A percentile compares a stretch with the other conserved stretches of the same genome.
These are phyloP conservation scores for Salvia splendens DNA, from an alignment of 257 asterid species.

Conservation along the genomic window DNA sequence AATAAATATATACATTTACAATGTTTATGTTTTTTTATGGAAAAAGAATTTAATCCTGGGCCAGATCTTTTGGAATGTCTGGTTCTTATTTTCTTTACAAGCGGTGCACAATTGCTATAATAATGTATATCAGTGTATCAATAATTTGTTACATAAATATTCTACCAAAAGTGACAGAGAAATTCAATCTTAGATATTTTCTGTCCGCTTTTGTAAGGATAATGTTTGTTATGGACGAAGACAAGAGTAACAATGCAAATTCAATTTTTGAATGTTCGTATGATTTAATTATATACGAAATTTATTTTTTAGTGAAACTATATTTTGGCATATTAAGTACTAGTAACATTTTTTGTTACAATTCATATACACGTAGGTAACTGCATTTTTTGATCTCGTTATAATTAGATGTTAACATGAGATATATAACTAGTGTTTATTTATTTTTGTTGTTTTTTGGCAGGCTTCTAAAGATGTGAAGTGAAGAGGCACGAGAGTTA, in stretches of 20 bases:
- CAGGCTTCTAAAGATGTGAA: slow-evolving; percentile 45
- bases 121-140: slow-evolving; percentile 4
- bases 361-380: too few relatives aligned
- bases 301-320: too few relatives aligned
- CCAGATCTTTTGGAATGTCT: not conserved
- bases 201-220: too few relatives aligned
- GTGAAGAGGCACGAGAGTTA: slow-evolving; percentile 15
- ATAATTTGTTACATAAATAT: not conserved
- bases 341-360: too few relatives aligned
- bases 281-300: too few relatives aligned
- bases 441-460: not conserved
- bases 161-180: slow-evolving; percentile 17
- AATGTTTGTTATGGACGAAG: too few relatives aligned
- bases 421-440: not conserved
- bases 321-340: too few relatives aligned
- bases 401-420: not conserved
- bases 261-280: too few relatives aligned
- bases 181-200: not conserved
- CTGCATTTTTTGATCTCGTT: too few relatives aligned
- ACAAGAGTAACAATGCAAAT: too few relatives aligned
- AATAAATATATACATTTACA: not conserved
- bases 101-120: slow-evolving; percentile 23
- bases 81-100: not conserved
- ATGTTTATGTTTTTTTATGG: not conserved
- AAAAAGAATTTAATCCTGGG: not conserved